phyloP scores from a whole-genome alignment of 176 grass and related monocot genomes.

The Oryza longistaminata region DNA sequence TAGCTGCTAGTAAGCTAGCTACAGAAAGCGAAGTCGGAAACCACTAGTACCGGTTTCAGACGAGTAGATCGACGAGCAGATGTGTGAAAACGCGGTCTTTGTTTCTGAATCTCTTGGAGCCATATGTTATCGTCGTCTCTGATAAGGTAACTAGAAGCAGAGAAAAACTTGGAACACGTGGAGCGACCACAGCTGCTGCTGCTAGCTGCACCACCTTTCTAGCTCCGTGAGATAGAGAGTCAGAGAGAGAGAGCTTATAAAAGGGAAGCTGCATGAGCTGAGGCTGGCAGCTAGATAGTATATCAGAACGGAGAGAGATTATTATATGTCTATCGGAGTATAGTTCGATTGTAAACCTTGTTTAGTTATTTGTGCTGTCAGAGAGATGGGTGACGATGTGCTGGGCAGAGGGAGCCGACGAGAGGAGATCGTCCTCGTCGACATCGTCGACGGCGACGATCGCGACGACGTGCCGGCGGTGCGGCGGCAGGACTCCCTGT shows the following conservation, averaged over 20 bases:
- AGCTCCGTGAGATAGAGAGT: background rate
- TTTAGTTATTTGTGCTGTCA: no score
- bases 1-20: background rate
- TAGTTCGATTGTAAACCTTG: no score
- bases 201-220: no score
- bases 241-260: background rate
- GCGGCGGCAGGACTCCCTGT: conserved; percentile 36
- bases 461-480: background rate
- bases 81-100: background rate
- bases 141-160: background rate
- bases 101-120: background rate
- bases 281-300: background rate
- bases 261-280: background rate
- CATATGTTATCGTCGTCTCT: background rate
- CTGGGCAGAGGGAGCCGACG: background rate
- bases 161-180: background rate
- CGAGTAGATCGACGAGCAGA: background rate
- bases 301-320: background rate
- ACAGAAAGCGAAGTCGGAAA: background rate
- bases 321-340: no score
- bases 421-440: conserved; percentile 9
- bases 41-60: background rate
- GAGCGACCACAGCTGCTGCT: background rate
- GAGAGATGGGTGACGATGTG: background rate
- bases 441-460: background rate